Percentiles rank a stretch among this genome's conserved stretches.
Conservation (phyloP, 306 rosid genomes). For the Inga laurina region DNA sequence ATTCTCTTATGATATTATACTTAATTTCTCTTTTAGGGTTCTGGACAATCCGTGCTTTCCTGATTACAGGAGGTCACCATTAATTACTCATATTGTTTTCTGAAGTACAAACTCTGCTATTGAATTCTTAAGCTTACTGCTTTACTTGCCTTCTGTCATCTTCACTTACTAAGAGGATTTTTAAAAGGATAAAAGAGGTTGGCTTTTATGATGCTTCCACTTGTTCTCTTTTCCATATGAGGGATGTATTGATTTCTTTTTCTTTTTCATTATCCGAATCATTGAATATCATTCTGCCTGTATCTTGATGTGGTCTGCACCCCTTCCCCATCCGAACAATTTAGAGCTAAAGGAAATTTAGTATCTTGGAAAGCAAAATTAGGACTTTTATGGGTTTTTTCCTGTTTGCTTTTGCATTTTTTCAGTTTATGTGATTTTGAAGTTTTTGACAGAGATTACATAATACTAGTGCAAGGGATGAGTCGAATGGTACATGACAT, state of each 20-base stretch:
- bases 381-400: conserved; percentile 28
- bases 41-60: conserved; percentile 34
- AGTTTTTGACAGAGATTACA: conserved; percentile 40
- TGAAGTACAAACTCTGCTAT: conserved; percentile 26
- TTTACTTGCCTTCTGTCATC: conserved; percentile 5
- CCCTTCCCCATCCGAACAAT: conserved; percentile 4
- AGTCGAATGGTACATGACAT: conserved; percentile 49
- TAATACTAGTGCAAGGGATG: conserved; percentile 51
- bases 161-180: not conserved
- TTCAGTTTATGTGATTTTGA: conserved; percentile 31
- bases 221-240: conserved; percentile 12
- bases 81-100: conserved; percentile 31
- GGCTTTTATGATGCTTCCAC: conserved; percentile 22
- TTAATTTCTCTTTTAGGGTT: conserved; percentile 33
- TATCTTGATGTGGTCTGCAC: conserved; percentile 18
- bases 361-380: conserved; percentile 17
- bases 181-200: conserved; percentile 18
- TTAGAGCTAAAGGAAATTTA: conserved; percentile 15
- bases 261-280: conserved; percentile 10
- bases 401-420: not conserved
- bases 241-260: conserved; percentile 15
- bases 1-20: conserved; percentile 6
- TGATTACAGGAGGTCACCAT: conserved; percentile 28
- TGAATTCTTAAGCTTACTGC: conserved; percentile 16
- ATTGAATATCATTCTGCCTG: conserved; percentile 20